Conservation (phyloP, 345 rosid species). For the Gossypium anomalum region DNA sequence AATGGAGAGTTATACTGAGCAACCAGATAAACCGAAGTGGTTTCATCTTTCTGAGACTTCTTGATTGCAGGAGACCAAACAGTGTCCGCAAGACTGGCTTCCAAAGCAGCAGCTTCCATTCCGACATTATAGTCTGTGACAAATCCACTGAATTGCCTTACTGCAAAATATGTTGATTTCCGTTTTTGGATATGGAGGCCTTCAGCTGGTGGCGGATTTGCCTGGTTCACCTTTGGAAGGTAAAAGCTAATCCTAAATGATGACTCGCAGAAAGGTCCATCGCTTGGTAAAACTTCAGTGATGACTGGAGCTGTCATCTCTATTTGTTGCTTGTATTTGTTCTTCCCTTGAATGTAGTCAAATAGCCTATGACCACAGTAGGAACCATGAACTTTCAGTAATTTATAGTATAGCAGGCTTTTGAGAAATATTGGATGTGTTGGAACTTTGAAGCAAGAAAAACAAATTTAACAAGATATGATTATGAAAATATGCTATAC, state of each 20-base stretch:
- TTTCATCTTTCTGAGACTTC: conserved; percentile 32
- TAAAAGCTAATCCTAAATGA: conserved; percentile 74
- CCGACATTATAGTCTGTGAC: conserved; percentile 51
- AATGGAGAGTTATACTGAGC: conserved; percentile 93
- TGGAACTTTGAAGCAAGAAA: background rate
- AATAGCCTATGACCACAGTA: conserved; percentile 45
- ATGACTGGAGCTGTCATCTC: conserved; percentile 93
- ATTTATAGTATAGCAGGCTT: background rate
- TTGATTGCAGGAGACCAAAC: conserved; percentile 56
- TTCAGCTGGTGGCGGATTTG: conserved; percentile 66
- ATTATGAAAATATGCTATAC: too few relatives aligned
- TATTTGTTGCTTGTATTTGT: conserved; percentile 43
- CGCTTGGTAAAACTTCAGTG: conserved; percentile 66
- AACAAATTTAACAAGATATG: background rate
- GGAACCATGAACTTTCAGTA: background rate
- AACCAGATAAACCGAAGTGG: conserved; percentile 49
- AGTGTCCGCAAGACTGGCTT: conserved; percentile 56
- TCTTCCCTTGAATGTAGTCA: conserved; percentile 81
- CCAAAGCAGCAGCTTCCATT: conserved; percentile 69
- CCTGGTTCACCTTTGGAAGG: conserved; percentile 70
- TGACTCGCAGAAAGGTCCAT: conserved; percentile 83
- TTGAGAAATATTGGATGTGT: background rate
- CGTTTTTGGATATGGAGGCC: conserved; percentile 69
- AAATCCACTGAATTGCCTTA: conserved; percentile 76
- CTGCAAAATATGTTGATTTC: conserved; percentile 48